These are phyloP conservation scores for Calamus simplicifolius DNA, from an alignment of 176 grass and related monocot species.

Conservation along the genomic window DNA sequence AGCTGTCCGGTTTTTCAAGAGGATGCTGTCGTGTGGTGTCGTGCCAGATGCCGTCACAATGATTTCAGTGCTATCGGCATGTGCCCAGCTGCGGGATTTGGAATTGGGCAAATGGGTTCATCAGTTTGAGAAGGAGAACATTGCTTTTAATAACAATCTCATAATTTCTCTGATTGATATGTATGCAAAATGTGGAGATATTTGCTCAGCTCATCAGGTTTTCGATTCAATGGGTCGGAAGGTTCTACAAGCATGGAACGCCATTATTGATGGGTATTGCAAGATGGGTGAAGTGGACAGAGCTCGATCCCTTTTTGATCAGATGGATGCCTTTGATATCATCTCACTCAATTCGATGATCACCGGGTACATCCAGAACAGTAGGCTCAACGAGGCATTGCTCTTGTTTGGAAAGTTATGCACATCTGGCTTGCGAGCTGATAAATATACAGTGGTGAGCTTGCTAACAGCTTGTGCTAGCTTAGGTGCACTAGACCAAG, in stretches of 20 bases:
- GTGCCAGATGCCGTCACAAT: conserved; percentile 40
- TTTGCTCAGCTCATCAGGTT: conserved; percentile 24
- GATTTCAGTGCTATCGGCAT: conserved; percentile 31
- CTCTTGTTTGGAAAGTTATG: conserved; percentile 36
- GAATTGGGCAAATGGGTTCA: conserved; percentile 37
- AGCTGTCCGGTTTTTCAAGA: conserved; percentile 40
- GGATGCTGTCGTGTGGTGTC: conserved; percentile 39
- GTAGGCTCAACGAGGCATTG: conserved; percentile 45
- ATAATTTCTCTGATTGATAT: conserved; percentile 55
- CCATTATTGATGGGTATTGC: conserved; percentile 60
- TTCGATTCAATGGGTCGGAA: conserved; percentile 39
- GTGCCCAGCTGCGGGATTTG: conserved; percentile 42
- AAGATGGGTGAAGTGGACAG: conserved; percentile 39
- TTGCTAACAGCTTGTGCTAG: conserved; percentile 66
- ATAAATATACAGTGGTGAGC: conserved; percentile 56
- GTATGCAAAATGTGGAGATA: conserved; percentile 62
- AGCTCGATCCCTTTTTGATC: conserved; percentile 45
- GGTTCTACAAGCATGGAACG: conserved; percentile 51
- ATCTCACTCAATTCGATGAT: conserved; percentile 72
- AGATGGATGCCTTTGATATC: conserved; percentile 39
- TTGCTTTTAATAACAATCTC: conserved; percentile 32
- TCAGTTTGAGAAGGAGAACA: conserved; percentile 28
- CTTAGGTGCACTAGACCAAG: conserved; percentile 57
- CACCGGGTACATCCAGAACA: conserved; percentile 55
- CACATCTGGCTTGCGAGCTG: conserved; percentile 17